Percentiles rank a stretch among this genome's conserved stretches.
Conservation (phyloP, 73 alveolate species). For the Durusdinium trenchii region DNA sequence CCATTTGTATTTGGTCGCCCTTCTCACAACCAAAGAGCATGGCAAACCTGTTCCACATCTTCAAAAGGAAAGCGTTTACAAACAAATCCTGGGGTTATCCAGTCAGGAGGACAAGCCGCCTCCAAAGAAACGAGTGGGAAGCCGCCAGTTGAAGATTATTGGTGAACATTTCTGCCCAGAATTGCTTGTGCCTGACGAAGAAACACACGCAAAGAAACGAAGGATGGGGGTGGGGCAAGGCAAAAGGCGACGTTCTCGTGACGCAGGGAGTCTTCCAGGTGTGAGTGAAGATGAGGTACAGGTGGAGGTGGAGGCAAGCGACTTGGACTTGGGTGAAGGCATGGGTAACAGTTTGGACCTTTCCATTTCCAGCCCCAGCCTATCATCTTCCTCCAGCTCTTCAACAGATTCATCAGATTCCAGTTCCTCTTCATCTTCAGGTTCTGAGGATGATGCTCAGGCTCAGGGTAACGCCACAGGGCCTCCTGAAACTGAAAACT, state of each 20-base stretch:
- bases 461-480: not conserved
- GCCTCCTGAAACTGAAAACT: not conserved
- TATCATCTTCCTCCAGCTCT: not conserved
- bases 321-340: not conserved
- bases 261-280: not conserved
- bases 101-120: too few species aligned
- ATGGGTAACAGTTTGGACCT: not conserved
- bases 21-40: not conserved
- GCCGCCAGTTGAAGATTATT: not conserved
- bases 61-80: not conserved
- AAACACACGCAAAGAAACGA: not conserved
- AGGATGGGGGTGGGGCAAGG: too few species aligned
- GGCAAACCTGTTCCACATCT: slow-evolving; percentile 22
- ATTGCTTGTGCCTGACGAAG: not conserved
- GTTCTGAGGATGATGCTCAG: not conserved
- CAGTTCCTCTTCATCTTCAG: not conserved
- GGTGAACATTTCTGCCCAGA: not conserved
- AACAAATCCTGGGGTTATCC: not conserved
- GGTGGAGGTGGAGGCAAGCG: not conserved
- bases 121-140: not conserved
- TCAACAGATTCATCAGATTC: not conserved
- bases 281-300: not conserved
- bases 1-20: not conserved
- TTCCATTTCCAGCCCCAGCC: not conserved
- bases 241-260: not conserved